Percentiles rank a stretch among this genome's conserved stretches.
These are phyloP conservation scores for Aspergillus wentii DNA, from an alignment of 495 filamentous ascomycete genomes.

Conservation along the genomic window DNA sequence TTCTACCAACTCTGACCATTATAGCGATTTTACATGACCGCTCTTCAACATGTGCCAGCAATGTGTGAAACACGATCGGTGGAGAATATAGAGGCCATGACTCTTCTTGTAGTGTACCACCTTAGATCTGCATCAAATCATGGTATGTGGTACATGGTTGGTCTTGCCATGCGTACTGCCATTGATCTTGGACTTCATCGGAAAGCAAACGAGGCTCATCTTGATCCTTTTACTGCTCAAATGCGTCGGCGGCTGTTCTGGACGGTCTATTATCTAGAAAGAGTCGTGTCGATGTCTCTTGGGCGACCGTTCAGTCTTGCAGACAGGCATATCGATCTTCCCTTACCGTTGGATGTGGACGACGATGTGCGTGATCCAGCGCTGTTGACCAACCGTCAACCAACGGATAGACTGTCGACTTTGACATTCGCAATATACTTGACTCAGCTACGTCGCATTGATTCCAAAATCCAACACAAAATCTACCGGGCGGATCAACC, in stretches of 20 bases:
- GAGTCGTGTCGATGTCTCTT: constrained; percentile 46
- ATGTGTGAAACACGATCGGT: constrained; percentile 47
- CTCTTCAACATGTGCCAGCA: constrained; percentile 45
- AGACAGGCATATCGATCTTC: constrained; percentile 48
- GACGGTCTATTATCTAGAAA: constrained; percentile 50
- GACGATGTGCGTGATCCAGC: constrained; percentile 43
- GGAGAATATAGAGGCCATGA: constrained; percentile 53
- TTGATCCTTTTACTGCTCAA: constrained; percentile 43
- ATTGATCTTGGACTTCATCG: constrained; percentile 50
- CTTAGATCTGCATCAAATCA: constrained; percentile 46
- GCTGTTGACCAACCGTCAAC: constrained; percentile 27
- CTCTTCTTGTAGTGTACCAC: constrained; percentile 49
- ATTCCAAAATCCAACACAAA: constrained; percentile 49
- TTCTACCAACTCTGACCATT: background rate
- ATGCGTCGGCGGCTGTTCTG: constrained; percentile 48
- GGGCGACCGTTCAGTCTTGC: constrained; percentile 49
- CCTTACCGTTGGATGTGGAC: constrained; percentile 43
- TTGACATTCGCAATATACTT: constrained; percentile 47
- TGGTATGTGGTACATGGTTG: constrained; percentile 55
- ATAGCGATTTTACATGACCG: constrained; percentile 43
- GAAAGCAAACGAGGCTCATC: constrained; percentile 41
- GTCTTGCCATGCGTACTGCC: constrained; percentile 49
- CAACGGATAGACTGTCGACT: constrained; percentile 30
- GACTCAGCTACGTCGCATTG: constrained; percentile 45
- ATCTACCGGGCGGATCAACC: constrained; percentile 51